Base-by-base conservation (phyloP, 148 eudicot genomes). In the Persicaria tinctoria region DNA sequence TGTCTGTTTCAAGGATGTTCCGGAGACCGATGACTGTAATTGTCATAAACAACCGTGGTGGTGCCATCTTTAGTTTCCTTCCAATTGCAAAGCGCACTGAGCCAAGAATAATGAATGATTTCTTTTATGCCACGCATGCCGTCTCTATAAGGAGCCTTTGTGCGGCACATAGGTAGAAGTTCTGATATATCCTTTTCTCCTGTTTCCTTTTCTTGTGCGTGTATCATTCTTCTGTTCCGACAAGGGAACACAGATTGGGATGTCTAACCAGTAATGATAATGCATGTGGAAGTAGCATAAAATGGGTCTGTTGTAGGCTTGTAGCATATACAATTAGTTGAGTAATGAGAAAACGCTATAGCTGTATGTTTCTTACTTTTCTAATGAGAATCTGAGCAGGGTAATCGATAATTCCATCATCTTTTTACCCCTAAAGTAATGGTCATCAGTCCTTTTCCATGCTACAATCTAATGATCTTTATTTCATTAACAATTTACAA, bases 41-140 rank as follows among this genome's bases (percentile, higher is more conserved):
- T 76, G 97, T 96, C 51, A 77, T 89, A 44, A 96, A 96, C 93
- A 96, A 96, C 80, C 95, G 77, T 73, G 99, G 99, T 78, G 99
- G 99, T 46, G 97, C 90, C 47, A 96, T 96, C 82, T 96, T 96
- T 84, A 89, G 95, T 81, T 83, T 92, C 76, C 97, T 96, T 72
- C 99, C 99, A 20, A 78, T 90, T 83, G 99, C 93, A 45, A 83
- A 83, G 71, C 84, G 74, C 68, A 82, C 87, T 18, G 94, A 92
- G 54, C 75, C 83, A 73, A 82, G 80, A 64, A 79, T 92, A 32
- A 8, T 96, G 85, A 84, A 89, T 72, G 87, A 87, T 86, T 96
- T 82, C 82, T 96, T 96, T 83, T 96, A 96, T 81, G 84, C 84
- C 47, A 82, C 88, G 77, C 99, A 96, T 68, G 60, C 73, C 79